phyloP scores from a whole-genome alignment of 345 rosid genomes.

The Ceriops zippeliana region DNA sequence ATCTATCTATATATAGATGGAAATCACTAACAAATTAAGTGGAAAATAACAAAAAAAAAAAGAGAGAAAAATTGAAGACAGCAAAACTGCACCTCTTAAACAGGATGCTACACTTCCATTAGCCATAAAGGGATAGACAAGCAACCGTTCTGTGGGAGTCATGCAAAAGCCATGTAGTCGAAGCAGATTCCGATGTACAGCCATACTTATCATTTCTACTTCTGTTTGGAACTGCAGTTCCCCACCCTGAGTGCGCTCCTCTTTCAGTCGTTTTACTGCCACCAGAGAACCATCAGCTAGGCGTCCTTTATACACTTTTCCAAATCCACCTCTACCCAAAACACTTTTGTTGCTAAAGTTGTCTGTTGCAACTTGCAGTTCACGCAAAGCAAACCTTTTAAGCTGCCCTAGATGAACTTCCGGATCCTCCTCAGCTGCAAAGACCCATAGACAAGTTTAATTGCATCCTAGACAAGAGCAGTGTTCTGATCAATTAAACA shows the following conservation, averaged over 20 bases:
- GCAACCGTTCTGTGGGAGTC: constrained; percentile 89
- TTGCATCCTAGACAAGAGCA: background rate
- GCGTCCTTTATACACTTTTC: constrained; percentile 89
- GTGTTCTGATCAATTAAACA: constrained; percentile 6
- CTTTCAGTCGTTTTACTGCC: constrained; percentile 86
- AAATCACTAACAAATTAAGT: background rate
- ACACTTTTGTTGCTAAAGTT: constrained; percentile 63
- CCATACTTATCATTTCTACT: constrained; percentile 95
- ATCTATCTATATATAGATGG: background rate
- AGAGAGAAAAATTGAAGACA: background rate
- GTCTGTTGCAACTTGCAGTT: constrained; percentile 82
- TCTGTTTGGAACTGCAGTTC: constrained; percentile 92
- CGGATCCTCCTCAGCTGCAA: constrained; percentile 94
- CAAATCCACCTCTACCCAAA: constrained; percentile 87
- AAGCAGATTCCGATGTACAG: constrained; percentile 84
- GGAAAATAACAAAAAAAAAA: background rate
- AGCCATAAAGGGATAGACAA: constrained; percentile 82
- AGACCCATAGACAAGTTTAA: constrained; percentile 14
- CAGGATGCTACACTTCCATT: constrained; percentile 98
- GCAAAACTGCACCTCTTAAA: constrained; percentile 58
- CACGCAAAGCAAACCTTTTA: constrained; percentile 79
- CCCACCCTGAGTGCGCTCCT: constrained; percentile 82
- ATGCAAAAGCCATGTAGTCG: constrained; percentile 89
- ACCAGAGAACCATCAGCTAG: constrained; percentile 70
- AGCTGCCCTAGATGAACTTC: constrained; percentile 91